A percentile compares a stretch with the other conserved stretches of the same genome.
phyloP scores from a whole-genome alignment of 1,139 yeast genomes.

The Groenewaldozyma sp. region DNA sequence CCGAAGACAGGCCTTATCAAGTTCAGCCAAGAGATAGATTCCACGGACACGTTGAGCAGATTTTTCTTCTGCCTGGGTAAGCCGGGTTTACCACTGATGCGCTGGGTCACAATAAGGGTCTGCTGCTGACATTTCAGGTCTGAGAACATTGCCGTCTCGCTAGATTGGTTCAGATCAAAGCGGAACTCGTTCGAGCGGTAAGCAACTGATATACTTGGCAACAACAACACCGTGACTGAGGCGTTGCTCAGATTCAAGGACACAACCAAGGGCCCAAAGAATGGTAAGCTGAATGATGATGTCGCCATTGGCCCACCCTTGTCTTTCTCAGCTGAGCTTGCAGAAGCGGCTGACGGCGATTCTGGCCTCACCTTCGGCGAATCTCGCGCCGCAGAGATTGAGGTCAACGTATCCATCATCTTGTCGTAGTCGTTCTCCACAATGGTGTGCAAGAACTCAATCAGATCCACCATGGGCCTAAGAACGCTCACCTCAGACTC shows the following conservation, averaged over 20 bases:
- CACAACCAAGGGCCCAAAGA: conserved; percentile 4
- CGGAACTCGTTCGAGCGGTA: background rate
- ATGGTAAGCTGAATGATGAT: conserved; percentile 3
- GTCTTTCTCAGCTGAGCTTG: no score
- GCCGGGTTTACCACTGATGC: no score
- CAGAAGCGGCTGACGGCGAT: no score
- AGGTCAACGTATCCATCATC: background rate
- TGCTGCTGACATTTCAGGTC: conserved; percentile 2
- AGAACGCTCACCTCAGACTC: background rate
- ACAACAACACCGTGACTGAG: background rate
- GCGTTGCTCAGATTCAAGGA: background rate
- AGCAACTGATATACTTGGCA: conserved; percentile 3
- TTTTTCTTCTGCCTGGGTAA: no score
- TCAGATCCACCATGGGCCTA: background rate
- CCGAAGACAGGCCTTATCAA: no score
- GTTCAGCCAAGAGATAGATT: background rate
- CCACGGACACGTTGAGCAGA: background rate
- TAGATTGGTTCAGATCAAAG: background rate
- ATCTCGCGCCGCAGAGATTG: background rate
- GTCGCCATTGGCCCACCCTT: no score
- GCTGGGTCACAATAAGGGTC: conserved; percentile 1
- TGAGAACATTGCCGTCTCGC: background rate
- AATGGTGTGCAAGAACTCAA: background rate
- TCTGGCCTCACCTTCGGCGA: background rate
- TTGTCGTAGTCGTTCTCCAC: conserved; percentile 1